phyloP scores from a whole-genome alignment of 805 yeast genomes.

The Tetrapisispora iriomotensis region DNA sequence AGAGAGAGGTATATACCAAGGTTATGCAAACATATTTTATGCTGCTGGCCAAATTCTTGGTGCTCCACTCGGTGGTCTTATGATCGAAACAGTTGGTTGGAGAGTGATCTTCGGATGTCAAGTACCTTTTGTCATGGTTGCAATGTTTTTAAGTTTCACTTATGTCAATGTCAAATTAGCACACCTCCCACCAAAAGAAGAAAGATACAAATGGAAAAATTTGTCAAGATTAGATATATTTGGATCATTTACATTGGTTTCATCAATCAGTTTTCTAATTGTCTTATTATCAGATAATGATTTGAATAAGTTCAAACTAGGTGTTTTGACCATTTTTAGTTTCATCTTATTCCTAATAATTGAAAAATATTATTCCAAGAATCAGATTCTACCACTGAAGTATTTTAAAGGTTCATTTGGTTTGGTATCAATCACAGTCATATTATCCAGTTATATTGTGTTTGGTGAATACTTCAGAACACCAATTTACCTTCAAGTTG shows the following conservation, averaged over 20 bases:
- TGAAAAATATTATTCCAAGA: slow-evolving; percentile 30
- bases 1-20: slow-evolving; percentile 74
- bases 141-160: slow-evolving; percentile 31
- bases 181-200: slow-evolving; percentile 42
- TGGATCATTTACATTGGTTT: slow-evolving; percentile 57
- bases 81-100: slow-evolving; percentile 57
- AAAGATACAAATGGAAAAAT: slow-evolving; percentile 36
- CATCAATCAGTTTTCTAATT: slow-evolving; percentile 26
- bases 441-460: slow-evolving; percentile 34
- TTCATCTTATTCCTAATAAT: slow-evolving; percentile 30
- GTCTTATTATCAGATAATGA: slow-evolving; percentile 14
- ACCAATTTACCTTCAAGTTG: slow-evolving; percentile 49
- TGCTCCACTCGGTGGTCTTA: slow-evolving; percentile 54
- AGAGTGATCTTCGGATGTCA: slow-evolving; percentile 44
- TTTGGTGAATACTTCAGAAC: slow-evolving; percentile 45
- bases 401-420: slow-evolving; percentile 47
- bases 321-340: slow-evolving; percentile 14
- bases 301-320: background rate
- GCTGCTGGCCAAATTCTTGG: slow-evolving; percentile 70
- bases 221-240: slow-evolving; percentile 52
- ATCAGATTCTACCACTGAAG: slow-evolving; percentile 52
- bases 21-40: slow-evolving; percentile 65
- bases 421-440: slow-evolving; percentile 40
- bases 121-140: slow-evolving; percentile 35
- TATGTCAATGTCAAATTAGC: slow-evolving; percentile 35